Percentiles rank a stretch among this genome's conserved stretches.
phyloP scores from a whole-genome alignment of 306 rosid genomes.

The Lathyrus tuberosus region DNA sequence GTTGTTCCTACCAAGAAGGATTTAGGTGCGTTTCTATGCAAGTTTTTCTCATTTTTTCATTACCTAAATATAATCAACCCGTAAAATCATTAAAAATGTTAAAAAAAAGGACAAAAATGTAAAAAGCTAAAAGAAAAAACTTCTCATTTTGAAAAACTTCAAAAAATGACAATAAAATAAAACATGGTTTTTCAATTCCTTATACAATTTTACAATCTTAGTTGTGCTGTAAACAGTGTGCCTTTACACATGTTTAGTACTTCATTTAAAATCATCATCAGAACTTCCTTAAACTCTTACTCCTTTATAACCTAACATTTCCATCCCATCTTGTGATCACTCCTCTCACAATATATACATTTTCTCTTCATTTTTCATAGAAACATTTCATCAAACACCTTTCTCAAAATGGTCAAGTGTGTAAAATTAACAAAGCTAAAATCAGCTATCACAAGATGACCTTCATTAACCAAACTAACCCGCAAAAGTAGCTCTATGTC shows the following conservation, averaged over 20 bases:
- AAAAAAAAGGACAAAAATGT: no score
- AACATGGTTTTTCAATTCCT: conserved; percentile 47
- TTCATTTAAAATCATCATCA: background rate
- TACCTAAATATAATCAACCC: no score
- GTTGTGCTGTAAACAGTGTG: conserved; percentile 76
- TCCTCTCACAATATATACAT: background rate
- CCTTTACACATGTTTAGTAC: conserved; percentile 50
- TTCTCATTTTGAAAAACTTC: conserved; percentile 1
- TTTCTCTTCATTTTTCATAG: background rate
- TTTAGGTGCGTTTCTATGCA: no score
- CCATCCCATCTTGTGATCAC: conserved; percentile 31
- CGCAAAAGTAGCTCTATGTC: conserved; percentile 53
- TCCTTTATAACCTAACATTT: conserved; percentile 53
- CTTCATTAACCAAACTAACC: conserved; percentile 66
- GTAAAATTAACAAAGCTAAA: conserved; percentile 84
- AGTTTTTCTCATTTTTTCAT: no score
- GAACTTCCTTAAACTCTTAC: background rate
- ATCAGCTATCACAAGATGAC: conserved; percentile 78
- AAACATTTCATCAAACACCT: conserved; percentile 10
- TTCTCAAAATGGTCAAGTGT: conserved; percentile 57
- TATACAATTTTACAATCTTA: conserved; percentile 59
- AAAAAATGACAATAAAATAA: conserved; percentile 38
- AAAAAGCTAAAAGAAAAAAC: no score
- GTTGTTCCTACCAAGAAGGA: no score
- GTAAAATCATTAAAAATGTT: no score